A percentile compares a stretch with the other conserved stretches of the same genome.
Evolutionary conservation across 1,284 basidiomycete genomes (phyloP).

Genomic region (Volvariella volvacea): DNA sequence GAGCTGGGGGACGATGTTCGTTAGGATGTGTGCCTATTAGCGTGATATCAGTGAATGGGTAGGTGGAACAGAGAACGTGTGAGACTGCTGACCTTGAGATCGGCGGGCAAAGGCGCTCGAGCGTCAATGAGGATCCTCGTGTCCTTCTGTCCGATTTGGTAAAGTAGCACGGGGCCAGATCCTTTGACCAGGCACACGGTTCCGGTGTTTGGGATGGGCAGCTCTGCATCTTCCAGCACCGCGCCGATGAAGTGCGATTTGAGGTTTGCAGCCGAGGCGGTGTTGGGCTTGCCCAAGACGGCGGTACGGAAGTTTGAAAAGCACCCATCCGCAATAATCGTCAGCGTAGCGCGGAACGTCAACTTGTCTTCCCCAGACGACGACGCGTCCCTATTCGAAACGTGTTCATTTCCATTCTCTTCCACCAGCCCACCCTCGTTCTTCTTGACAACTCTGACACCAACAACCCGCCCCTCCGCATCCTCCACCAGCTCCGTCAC

Average conservation of each 20-base stretch:
- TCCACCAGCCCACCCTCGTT: slow-evolving; percentile 10
- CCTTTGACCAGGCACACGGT: slow-evolving; percentile 76
- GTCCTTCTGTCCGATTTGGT: slow-evolving; percentile 64
- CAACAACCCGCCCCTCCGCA: slow-evolving; percentile 24
- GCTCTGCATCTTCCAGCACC: slow-evolving; percentile 65
- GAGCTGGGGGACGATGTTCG: slow-evolving; percentile 73
- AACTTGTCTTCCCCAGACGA: slow-evolving; percentile 31
- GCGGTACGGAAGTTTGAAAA: slow-evolving; percentile 75
- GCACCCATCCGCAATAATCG: slow-evolving; percentile 91
- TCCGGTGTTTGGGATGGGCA: slow-evolving; percentile 83
- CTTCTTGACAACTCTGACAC: slow-evolving; percentile 32
- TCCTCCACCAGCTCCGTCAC: slow-evolving; percentile 60
- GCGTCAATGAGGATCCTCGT: slow-evolving; percentile 94
- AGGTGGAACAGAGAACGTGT: slow-evolving; percentile 3
- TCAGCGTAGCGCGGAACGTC: slow-evolving; percentile 67
- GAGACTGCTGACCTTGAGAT: slow-evolving; percentile 56
- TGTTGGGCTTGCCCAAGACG: slow-evolving; percentile 44
- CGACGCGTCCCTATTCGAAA: background rate
- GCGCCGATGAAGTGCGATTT: slow-evolving; percentile 81
- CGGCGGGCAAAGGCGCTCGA: slow-evolving; percentile 78
- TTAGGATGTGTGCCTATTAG: slow-evolving; percentile 60
- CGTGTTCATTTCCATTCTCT: slow-evolving; percentile 8
- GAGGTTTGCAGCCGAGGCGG: slow-evolving; percentile 35
- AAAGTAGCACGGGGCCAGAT: slow-evolving; percentile 81
- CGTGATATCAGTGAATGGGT: background rate